Conservation (phyloP, 495 filamentous ascomycete genomes). For the Lasiosphaeria hispida region DNA sequence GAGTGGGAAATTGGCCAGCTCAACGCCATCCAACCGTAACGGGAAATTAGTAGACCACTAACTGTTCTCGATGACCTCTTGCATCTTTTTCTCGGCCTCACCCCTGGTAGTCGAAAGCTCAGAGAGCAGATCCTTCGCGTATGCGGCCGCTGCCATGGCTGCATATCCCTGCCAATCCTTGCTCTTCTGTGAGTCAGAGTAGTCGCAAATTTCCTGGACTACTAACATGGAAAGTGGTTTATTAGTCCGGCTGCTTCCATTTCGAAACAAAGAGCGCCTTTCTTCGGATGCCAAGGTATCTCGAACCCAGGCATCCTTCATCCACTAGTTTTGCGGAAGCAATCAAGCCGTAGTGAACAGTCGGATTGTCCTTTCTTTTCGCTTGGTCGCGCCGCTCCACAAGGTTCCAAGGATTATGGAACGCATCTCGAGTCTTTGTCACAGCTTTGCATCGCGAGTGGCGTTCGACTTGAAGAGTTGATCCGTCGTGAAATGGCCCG, state of each 20-base stretch:
- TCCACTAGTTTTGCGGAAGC: slow-evolving; percentile 13
- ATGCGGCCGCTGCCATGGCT: slow-evolving; percentile 34
- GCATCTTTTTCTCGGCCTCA: slow-evolving; percentile 37
- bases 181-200: slow-evolving; percentile 40
- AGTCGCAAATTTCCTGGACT: slow-evolving; percentile 40
- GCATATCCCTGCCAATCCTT: slow-evolving; percentile 38
- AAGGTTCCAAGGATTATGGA: slow-evolving; percentile 29
- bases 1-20: too few relatives aligned
- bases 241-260: slow-evolving; percentile 21
- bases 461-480: too few relatives aligned
- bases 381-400: slow-evolving; percentile 23
- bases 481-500: too few relatives aligned
- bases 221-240: slow-evolving; percentile 28
- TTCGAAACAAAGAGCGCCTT: slow-evolving; percentile 31
- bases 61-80: too few relatives aligned
- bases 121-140: slow-evolving; percentile 30
- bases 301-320: slow-evolving; percentile 3
- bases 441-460: too few relatives aligned
- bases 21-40: too few relatives aligned
- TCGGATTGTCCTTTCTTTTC: slow-evolving; percentile 26
- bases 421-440: too few relatives aligned
- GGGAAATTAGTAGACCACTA: too few relatives aligned
- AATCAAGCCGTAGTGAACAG: slow-evolving; percentile 11
- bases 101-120: slow-evolving; percentile 29
- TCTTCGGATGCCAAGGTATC: background rate